Evolutionary conservation across 768 basidiomycete genomes (phyloP), one percentile per base, ranked within the genome.

Genomic region (Tricholoma hemisulphureum): DNA sequence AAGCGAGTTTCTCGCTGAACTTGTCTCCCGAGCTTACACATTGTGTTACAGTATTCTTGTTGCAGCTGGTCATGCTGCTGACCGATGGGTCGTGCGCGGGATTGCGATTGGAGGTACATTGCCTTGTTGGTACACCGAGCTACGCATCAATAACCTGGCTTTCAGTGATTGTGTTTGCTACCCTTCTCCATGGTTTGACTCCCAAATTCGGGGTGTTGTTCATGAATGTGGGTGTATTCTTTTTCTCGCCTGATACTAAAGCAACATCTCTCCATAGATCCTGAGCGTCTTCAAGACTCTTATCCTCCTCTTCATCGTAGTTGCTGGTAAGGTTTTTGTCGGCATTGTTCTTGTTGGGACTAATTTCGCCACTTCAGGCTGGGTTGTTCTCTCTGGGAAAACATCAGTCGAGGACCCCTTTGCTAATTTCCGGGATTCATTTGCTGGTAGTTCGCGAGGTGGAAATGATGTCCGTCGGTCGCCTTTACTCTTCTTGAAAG

Each of bases 281-380:
- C 10, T 48, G 43, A 45, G 43, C 13, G 23, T 45, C 13, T 45
- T 45, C 23, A 45, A 45, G 11, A 45, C 4, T 11, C 8, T 29
- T 4, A n/a, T 48, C 29, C 46, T 48, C 6, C 14, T 48, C 1
- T 18, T 29, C 46, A 18, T 48, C 29, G 46, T 48, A 8, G 11
- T 48, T 4, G 26, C 28, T 0, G 46, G 46, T 48, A 28, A 7
- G 23, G 2, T 1, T 21, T 24, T 45, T 43, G 10, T 2, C 5
- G 14, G 2, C 21, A 24, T 2, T 24, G 6, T 21, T 23, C 6
- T 4, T 45, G 13, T 24, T 24, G 14, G 2, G 32, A 2, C 23
- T 24, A 16, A 49, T 79, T 55, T 21, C 3, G 11, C 4, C 11
- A 29, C 21, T 6, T n/a, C 3, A 39, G 39, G 54, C 11, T 46